A percentile compares a stretch with the other conserved stretches of the same genome.
phyloP scores from a whole-genome alignment of 306 rosid genomes.

The Cicer chorassanicum region DNA sequence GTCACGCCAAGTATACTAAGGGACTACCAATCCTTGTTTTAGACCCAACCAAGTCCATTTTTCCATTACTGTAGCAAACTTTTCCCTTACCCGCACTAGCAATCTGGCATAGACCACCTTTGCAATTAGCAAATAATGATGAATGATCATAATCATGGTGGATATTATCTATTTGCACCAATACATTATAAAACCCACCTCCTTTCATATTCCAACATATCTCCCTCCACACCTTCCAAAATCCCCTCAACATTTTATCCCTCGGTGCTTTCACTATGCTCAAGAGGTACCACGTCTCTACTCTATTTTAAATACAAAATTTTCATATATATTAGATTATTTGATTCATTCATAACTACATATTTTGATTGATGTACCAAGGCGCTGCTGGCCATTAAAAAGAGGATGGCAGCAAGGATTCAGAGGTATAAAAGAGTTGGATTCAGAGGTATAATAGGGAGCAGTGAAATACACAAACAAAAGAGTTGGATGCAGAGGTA shows the following conservation, averaged over 20 bases:
- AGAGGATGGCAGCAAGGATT: background rate
- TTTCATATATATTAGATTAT: background rate
- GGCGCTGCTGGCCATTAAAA: background rate
- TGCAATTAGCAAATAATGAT: background rate
- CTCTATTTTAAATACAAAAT: background rate
- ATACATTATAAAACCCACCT: background rate
- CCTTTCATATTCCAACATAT: too few relatives aligned
- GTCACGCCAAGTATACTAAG: background rate
- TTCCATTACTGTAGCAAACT: background rate
- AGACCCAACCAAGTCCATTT: conserved; percentile 2
- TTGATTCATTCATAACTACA: background rate
- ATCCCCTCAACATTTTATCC: too few relatives aligned
- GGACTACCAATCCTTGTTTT: background rate
- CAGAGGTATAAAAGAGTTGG: too few relatives aligned
- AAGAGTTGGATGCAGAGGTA: background rate
- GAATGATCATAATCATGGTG: background rate
- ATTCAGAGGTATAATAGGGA: too few relatives aligned
- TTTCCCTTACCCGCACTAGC: background rate
- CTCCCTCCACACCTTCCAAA: too few relatives aligned
- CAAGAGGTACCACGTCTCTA: background rate
- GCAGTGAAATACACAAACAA: background rate
- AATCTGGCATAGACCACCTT: background rate
- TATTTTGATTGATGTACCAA: background rate
- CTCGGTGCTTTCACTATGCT: background rate
- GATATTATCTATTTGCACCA: background rate